These are phyloP conservation scores for Phytophthora palmivora DNA, from an alignment of 352 stramenopile species.

Conservation along the genomic window DNA sequence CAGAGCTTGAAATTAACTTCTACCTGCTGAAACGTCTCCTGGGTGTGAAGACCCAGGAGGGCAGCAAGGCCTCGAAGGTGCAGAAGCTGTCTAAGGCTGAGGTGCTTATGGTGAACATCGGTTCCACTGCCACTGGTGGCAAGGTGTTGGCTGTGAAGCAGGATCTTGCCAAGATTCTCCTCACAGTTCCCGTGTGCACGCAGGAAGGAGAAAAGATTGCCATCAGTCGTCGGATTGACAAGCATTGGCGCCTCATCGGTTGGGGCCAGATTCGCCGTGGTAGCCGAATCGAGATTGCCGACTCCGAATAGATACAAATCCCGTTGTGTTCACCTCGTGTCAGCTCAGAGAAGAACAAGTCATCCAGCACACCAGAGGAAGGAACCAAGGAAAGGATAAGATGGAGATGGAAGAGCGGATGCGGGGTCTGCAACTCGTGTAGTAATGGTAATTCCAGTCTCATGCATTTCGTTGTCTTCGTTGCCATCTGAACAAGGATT, in stretches of 20 bases:
- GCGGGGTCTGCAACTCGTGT: slow-evolving; percentile 37
- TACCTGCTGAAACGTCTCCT: slow-evolving; percentile 99
- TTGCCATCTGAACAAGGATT: neutral
- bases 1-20: slow-evolving; percentile 99
- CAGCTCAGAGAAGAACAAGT: slow-evolving; percentile 29
- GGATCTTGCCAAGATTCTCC: slow-evolving; percentile 98
- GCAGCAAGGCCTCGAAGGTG: slow-evolving; percentile 98
- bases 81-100: slow-evolving; percentile 99
- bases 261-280: slow-evolving; percentile 99
- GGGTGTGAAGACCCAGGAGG: slow-evolving; percentile 99
- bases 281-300: slow-evolving; percentile 93
- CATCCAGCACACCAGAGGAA: slow-evolving; percentile 22
- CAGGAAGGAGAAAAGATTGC: slow-evolving; percentile 99
- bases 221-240: slow-evolving; percentile 98
- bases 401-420: slow-evolving; percentile 42
- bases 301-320: slow-evolving; percentile 83
- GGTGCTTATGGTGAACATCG: slow-evolving; percentile 99
- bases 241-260: slow-evolving; percentile 99
- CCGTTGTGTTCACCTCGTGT: slow-evolving; percentile 23
- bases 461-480: slow-evolving; percentile 31
- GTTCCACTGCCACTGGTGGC: slow-evolving; percentile 97
- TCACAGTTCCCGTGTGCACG: slow-evolving; percentile 99
- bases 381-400: slow-evolving; percentile 39
- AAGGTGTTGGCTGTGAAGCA: slow-evolving; percentile 95
- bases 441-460: slow-evolving; percentile 48